A percentile compares a stretch with the other conserved stretches of the same genome.
Conservation (phyloP, 345 rosid genomes). For the Hypericum androsaemum region DNA sequence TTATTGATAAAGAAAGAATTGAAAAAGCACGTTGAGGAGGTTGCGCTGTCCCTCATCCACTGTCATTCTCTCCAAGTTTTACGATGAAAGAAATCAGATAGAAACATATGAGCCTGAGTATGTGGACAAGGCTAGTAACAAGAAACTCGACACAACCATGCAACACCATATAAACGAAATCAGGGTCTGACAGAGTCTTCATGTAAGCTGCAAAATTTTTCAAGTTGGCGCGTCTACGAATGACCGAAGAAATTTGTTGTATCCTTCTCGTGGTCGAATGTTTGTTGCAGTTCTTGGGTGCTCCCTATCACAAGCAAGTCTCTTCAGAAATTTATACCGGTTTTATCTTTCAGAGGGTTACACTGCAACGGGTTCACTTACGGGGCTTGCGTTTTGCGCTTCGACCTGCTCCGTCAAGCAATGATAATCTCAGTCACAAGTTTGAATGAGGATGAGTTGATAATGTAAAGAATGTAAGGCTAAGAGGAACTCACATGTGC, state of each 20-base stretch:
- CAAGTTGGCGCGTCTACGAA: slow-evolving; percentile 6
- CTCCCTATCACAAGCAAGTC: slow-evolving; percentile 33
- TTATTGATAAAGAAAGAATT: too few relatives aligned
- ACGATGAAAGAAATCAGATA: too few relatives aligned
- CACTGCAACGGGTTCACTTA: slow-evolving; percentile 57
- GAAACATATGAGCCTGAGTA: too few relatives aligned
- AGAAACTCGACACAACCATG: too few relatives aligned
- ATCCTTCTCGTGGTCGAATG: neutral
- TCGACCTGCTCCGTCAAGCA: slow-evolving; percentile 34
- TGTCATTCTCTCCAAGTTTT: too few relatives aligned
- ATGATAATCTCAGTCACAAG: slow-evolving; percentile 19
- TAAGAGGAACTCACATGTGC: slow-evolving; percentile 61
- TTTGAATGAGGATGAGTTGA: slow-evolving; percentile 11
- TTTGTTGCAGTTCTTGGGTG: slow-evolving; percentile 10
- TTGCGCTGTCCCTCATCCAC: too few relatives aligned
- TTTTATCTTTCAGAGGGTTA: slow-evolving; percentile 20
- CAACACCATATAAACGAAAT: too few relatives aligned
- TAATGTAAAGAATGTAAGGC: too few relatives aligned
- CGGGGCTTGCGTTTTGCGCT: slow-evolving; percentile 33
- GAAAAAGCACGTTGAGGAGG: too few relatives aligned
- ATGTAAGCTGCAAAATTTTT: neutral
- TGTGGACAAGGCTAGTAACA: too few relatives aligned
- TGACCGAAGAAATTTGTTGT: neutral
- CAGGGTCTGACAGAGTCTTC: too few relatives aligned
- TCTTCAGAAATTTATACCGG: slow-evolving; percentile 26